A percentile compares a stretch with the other conserved stretches of the same genome.
phyloP scores from a whole-genome alignment of 805 yeast species.

The Blastobotrys chiropterorum region DNA sequence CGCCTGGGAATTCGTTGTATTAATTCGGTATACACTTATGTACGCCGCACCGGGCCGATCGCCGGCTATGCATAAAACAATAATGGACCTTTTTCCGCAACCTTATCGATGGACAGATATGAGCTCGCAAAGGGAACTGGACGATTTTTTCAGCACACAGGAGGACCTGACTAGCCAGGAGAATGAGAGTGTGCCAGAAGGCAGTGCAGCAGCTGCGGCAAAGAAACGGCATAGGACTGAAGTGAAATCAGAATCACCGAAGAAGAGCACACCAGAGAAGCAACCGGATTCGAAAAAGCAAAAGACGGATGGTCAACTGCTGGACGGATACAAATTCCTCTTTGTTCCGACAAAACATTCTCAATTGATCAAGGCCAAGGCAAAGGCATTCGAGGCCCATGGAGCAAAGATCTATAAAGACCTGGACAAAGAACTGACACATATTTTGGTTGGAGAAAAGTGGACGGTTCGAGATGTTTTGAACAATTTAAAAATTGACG shows the following conservation, averaged over 20 bases:
- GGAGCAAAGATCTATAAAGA: constrained; percentile 22
- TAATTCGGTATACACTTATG: too few relatives aligned
- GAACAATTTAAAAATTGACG: constrained; percentile 5
- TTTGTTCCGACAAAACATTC: constrained; percentile 12
- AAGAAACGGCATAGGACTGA: not conserved
- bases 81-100: too few relatives aligned
- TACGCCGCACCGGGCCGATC: not conserved
- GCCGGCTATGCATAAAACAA: too few relatives aligned
- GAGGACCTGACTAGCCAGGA: not conserved
- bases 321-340: not conserved
- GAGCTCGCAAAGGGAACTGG: not conserved
- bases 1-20: too few relatives aligned
- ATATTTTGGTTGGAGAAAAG: constrained; percentile 21
- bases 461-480: constrained; percentile 4
- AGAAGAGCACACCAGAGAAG: not conserved
- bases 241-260: not conserved
- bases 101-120: not conserved
- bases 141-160: not conserved
- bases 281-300: not conserved
- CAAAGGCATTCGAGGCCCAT: constrained; percentile 13
- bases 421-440: constrained; percentile 19
- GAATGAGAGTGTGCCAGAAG: too few relatives aligned
- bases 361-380: constrained; percentile 8
- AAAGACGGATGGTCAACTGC: not conserved
- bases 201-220: not conserved